These are phyloP conservation scores for Pichia cabralensis DNA, from an alignment of 805 yeast species.

Conservation along the genomic window DNA sequence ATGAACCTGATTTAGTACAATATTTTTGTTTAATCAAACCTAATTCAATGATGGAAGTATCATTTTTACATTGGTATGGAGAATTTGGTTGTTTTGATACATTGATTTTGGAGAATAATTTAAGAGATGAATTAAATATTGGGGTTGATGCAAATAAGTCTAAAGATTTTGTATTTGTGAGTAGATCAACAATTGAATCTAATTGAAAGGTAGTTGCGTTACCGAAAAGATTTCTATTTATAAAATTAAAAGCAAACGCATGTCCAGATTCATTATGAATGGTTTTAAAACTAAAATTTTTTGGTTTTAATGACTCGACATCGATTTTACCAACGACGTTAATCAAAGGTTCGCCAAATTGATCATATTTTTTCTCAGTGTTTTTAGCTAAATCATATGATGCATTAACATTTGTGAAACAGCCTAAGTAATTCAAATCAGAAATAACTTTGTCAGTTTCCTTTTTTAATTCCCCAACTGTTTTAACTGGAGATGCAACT, in stretches of 20 bases:
- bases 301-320: conserved; percentile 1
- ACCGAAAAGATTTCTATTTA: conserved; percentile 46
- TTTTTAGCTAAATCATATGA: conserved; percentile 12
- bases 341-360: conserved; percentile 4
- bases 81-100: conserved; percentile 40
- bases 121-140: conserved; percentile 34
- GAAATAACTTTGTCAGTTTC: conserved; percentile 14
- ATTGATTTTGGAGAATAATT: conserved; percentile 37
- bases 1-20: conserved; percentile 10
- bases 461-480: conserved; percentile 32
- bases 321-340: conserved; percentile 7
- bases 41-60: conserved; percentile 39
- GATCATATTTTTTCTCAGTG: conserved; percentile 1
- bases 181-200: conserved; percentile 37
- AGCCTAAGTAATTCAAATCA: conserved; percentile 20
- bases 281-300: conserved; percentile 1
- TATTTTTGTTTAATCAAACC: conserved; percentile 32
- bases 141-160: conserved; percentile 40
- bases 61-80: conserved; percentile 45
- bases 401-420: conserved; percentile 19
- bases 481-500: conserved; percentile 26
- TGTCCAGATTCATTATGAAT: conserved; percentile 6
- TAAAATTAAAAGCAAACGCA: conserved; percentile 25
- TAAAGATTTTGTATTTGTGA: conserved; percentile 40
- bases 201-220: conserved; percentile 55